Evolutionary conservation across 768 basidiomycete species (phyloP).

Genomic region (Leccinum imitatum): DNA sequence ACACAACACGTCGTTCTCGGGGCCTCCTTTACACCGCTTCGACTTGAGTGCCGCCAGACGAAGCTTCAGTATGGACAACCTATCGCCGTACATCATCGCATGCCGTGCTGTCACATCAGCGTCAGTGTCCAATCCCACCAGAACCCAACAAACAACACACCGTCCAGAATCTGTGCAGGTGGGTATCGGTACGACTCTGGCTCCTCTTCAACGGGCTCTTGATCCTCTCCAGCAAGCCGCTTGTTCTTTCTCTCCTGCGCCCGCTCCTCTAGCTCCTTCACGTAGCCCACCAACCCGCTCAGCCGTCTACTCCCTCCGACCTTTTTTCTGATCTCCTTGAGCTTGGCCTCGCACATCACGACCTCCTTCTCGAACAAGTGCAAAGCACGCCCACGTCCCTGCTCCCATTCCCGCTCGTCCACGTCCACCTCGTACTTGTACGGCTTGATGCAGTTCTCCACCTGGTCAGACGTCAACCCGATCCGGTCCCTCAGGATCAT

Average conservation of each 20-base stretch:
- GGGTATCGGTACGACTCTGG: constrained; percentile 87
- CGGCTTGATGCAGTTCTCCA: constrained; percentile 99
- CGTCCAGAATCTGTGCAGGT: constrained; percentile 88
- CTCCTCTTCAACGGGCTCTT: constrained; percentile 36
- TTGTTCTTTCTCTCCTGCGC: constrained; percentile 62
- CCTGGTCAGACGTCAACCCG: constrained; percentile 94
- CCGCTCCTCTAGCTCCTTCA: constrained; percentile 76
- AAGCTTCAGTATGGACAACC: constrained; percentile 79
- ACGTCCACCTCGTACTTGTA: constrained; percentile 99
- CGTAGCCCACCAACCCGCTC: constrained; percentile 74
- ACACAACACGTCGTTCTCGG: constrained; percentile 86
- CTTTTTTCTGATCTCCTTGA: constrained; percentile 82
- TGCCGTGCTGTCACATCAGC: constrained; percentile 65
- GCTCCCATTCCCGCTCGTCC: constrained; percentile 89
- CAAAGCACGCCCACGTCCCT: constrained; percentile 72
- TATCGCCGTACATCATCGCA: constrained; percentile 84
- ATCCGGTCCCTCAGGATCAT: constrained; percentile 91
- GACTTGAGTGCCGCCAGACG: constrained; percentile 85
- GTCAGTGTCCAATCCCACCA: constrained; percentile 8
- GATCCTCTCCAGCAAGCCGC: constrained; percentile 42
- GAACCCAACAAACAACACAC: constrained; percentile 43
- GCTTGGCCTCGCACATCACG: constrained; percentile 77
- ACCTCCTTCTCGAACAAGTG: constrained; percentile 85
- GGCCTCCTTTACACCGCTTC: constrained; percentile 83
- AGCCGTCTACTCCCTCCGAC: constrained; percentile 87